These are phyloP conservation scores for Coccomyxa sp. DNA, from an alignment of 139 green algal genomes.

Conservation along the genomic window DNA sequence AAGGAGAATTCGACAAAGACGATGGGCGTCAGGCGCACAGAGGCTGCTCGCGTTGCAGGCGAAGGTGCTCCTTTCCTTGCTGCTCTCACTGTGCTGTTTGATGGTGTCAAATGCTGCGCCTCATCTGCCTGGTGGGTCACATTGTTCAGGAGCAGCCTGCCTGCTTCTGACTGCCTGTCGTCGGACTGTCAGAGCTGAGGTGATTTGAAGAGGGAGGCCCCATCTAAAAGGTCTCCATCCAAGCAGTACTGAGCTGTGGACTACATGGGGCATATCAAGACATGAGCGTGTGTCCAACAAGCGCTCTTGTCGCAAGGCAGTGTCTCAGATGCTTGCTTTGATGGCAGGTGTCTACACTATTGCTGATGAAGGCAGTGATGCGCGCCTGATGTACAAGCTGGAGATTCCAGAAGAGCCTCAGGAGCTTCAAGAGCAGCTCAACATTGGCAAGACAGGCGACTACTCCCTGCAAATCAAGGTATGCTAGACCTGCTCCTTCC, in stretches of 20 bases:
- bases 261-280: neutral
- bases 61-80: constrained; percentile 7
- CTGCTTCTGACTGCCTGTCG: too few relatives aligned
- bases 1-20: constrained; percentile 44
- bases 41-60: constrained; percentile 20
- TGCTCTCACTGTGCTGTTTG: too few relatives aligned
- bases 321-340: too few relatives aligned
- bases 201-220: too few relatives aligned
- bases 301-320: too few relatives aligned
- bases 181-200: too few relatives aligned
- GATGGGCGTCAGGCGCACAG: constrained; percentile 21
- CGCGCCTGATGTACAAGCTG: constrained; percentile 31
- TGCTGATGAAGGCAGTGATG: neutral
- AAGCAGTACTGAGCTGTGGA: neutral
- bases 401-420: constrained; percentile 16
- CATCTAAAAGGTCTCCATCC: too few relatives aligned
- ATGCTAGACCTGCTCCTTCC: too few relatives aligned
- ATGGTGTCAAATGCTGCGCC: too few relatives aligned
- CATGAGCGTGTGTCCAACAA: too few relatives aligned
- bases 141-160: too few relatives aligned
- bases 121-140: too few relatives aligned
- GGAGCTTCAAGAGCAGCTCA: constrained; percentile 26
- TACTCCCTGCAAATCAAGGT: constrained; percentile 25
- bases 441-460: constrained; percentile 10
- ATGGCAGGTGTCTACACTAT: constrained; percentile 15